Base-by-base conservation (phyloP, 192 early-diverging fungal genomes). In the Gamsiella multidivaricata region DNA sequence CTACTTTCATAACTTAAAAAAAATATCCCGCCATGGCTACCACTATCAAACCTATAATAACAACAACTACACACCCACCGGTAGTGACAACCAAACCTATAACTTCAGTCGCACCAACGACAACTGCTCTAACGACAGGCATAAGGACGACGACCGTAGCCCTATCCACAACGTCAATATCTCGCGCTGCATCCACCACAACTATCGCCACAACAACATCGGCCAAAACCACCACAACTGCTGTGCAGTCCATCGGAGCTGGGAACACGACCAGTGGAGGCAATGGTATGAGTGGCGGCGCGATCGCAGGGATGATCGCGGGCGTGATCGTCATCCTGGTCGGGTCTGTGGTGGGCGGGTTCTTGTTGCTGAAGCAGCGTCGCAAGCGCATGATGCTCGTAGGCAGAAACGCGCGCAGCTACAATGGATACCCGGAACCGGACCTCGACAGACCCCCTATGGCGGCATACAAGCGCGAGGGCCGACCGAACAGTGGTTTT, bases 361-460 rank as follows among this genome's bases (percentile, higher is more conserved):
- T 78, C 25, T 39, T 78, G 37, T 18, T 78, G 26, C 25, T 78
- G 39, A 78, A 69, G 47, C 58, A 78, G 31, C 74, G 74, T 5
- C 56, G 57, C 5, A 78, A 78, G 25, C 58, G 74, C 2, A 39
- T 78, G 65, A 63, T 78, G 74, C 52, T 69, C n/a, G 43, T 50
- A 1, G 66, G 74, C 7, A n/a, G 61, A 45, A 57, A 46, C 37
- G 17, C 54, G 10, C 9, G 71, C n/a, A 36, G 33, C 25, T 49
- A 68, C 36, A 57, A 55, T 29, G 74, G 65, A 32, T 78, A 78
- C 32, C 74, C 74, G 0, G 74, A 64, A 18, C 66, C 55, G 4
- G 70, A 73, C 20, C 33, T 59, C 9, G 20, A 43, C 34, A 17
- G 33, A 23, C 54, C 33, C 20, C 34, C 69, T 28, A 62, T 29